A percentile compares a stretch with the other conserved stretches of the same genome.
phyloP scores from a whole-genome alignment of 2,329 filamentous ascomycete species.

The Endothia cerciana region DNA sequence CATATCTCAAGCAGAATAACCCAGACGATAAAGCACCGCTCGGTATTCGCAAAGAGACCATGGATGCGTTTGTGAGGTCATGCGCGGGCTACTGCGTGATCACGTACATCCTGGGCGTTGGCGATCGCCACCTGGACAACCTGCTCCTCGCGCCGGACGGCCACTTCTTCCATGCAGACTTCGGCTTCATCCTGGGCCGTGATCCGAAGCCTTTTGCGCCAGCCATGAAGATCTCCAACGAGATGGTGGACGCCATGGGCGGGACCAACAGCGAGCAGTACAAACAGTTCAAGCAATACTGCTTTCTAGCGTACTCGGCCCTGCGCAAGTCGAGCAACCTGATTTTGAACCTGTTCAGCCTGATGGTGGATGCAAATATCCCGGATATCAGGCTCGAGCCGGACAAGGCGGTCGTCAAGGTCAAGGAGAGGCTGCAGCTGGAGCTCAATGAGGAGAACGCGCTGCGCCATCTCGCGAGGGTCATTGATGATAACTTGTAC shows the following conservation, averaged over 20 bases:
- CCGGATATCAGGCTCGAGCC: slow-evolving; percentile 91
- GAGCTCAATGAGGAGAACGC: slow-evolving; percentile 93
- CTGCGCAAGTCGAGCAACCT: slow-evolving; percentile 87
- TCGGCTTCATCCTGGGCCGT: slow-evolving; percentile 95
- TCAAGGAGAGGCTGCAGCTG: slow-evolving; percentile 90
- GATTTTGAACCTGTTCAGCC: slow-evolving; percentile 90
- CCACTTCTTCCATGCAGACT: slow-evolving; percentile 98
- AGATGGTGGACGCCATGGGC: slow-evolving; percentile 99
- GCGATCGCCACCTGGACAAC: slow-evolving; percentile 94
- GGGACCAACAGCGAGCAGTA: slow-evolving; percentile 82
- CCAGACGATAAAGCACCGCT: slow-evolving; percentile 81
- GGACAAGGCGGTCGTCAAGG: slow-evolving; percentile 92
- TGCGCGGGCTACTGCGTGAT: slow-evolving; percentile 99
- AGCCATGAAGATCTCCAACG: slow-evolving; percentile 93
- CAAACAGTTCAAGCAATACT: slow-evolving; percentile 89
- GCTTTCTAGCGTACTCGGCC: slow-evolving; percentile 91
- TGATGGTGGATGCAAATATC: slow-evolving; percentile 98
- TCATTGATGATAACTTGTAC: slow-evolving; percentile 89
- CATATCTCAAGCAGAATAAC: slow-evolving; percentile 87
- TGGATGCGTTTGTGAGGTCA: slow-evolving; percentile 94
- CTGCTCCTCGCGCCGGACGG: slow-evolving; percentile 86
- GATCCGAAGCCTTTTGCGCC: slow-evolving; percentile 98
- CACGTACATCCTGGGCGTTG: slow-evolving; percentile 95
- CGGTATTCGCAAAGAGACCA: slow-evolving; percentile 85
- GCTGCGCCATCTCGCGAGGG: slow-evolving; percentile 80